Base-by-base conservation (phyloP, 177 flowering plant species). In the Vitis hybrid region DNA sequence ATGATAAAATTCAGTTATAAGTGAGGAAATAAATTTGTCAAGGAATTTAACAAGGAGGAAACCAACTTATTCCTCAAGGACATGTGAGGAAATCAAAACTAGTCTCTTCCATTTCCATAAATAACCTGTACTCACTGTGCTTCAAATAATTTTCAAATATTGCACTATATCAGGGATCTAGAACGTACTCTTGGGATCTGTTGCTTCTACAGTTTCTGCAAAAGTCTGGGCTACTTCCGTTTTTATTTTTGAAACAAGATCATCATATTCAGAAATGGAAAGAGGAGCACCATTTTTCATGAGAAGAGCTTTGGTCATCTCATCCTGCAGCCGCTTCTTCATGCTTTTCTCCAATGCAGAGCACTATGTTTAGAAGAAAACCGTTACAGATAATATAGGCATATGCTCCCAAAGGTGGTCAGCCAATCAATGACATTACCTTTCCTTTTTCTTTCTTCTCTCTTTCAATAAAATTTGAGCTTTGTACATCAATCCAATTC, bases 401-500 rank as follows among this genome's bases (percentile, higher is more conserved):
- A 31, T 11, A 11, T 11, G 2, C 67, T 4, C 58, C n/a, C 50
- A 65, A n/a, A 67, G 13, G 62, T 49, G 4, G 14, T 20, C 1
- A n/a, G 9, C 24, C 47, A 11, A 49, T 22, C 18, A 53, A 52
- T 73, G 22, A 31, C 19, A 54, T 72, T 69, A 77, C 79, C 80
- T 61, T 70, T 38, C 59, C 67, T 59, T 65, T 73, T 51, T 59
- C 77, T 64, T 71, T 76, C 75, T 74, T 82, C 17, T 22, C 67
- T 57, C 67, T 79, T 18, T 62, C 73, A 73, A 65, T 53, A 73
- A 66, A 57, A 49, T 70, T 59, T 44, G 57, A 19, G 15, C 68
- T 78, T 55, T 78, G 76, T 10, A 68, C 75, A 4, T 77, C 78
- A 17, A 82, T 82, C 81, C 78, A 80, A 15, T 22, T 56, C 67